A percentile compares a stretch with the other conserved stretches of the same genome.
Evolutionary conservation across 78 protist species (phyloP).

Genomic region (Isochrysis galbana): DNA sequence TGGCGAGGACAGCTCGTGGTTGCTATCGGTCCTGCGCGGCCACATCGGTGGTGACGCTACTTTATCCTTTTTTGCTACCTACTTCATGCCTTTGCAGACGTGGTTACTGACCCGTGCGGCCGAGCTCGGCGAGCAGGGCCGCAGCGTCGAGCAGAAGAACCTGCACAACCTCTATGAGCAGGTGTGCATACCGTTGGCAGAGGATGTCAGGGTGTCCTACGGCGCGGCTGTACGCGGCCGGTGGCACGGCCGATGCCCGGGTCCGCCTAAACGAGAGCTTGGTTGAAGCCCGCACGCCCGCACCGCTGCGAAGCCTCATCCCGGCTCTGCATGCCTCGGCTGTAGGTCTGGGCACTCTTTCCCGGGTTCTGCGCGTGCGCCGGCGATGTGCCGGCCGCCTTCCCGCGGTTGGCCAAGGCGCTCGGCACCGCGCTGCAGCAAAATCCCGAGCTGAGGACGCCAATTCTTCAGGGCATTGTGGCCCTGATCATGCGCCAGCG

Average conservation of each 20-base stretch:
- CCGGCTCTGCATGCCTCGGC: no score
- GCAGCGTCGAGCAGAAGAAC: background rate
- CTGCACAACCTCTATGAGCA: background rate
- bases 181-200: no score
- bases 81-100: background rate
- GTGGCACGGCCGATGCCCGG: no score
- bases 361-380: conserved; percentile 1
- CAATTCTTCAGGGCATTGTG: background rate
- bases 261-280: no score
- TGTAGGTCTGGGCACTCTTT: conserved; percentile 8
- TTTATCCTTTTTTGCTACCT: background rate
- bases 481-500: background rate
- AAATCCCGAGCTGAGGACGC: background rate
- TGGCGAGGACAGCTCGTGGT: background rate
- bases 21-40: background rate
- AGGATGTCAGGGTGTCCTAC: no score
- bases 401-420: background rate
- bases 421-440: background rate
- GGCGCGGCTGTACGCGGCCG: no score
- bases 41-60: background rate
- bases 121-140: background rate
- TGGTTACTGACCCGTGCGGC: background rate
- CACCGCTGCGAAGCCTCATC: no score
- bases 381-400: background rate
- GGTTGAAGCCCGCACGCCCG: no score